A percentile compares a stretch with the other conserved stretches of the same genome.
phyloP scores from a whole-genome alignment of 2,329 filamentous ascomycete genomes.

The Fusarium zealandicum region DNA sequence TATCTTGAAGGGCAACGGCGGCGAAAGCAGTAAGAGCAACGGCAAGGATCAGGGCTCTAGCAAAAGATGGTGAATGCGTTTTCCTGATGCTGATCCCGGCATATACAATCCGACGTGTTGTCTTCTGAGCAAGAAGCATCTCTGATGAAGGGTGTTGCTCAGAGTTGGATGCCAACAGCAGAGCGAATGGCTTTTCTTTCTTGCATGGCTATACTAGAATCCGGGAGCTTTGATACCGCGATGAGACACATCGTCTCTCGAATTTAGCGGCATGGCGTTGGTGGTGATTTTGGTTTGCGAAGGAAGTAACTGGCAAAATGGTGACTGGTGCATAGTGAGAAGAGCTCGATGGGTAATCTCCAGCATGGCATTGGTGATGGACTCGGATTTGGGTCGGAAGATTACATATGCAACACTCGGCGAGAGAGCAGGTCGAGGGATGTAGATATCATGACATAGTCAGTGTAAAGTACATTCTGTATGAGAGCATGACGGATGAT shows the following conservation, averaged over 20 bases:
- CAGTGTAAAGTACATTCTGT: constrained; percentile 16
- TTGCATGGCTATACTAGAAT: constrained; percentile 20
- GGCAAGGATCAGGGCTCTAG: not conserved
- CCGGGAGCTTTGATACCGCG: constrained; percentile 37
- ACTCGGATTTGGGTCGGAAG: not conserved
- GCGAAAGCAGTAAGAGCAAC: not conserved
- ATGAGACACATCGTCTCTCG: constrained; percentile 36
- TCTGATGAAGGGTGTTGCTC: not conserved
- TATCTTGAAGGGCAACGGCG: constrained; percentile 3
- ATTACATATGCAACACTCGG: not conserved
- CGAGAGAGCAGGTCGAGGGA: not conserved
- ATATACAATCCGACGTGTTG: not conserved
- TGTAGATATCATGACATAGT: constrained; percentile 21
- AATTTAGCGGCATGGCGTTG: constrained; percentile 41
- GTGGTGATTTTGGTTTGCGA: constrained; percentile 36
- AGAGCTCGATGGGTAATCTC: not conserved
- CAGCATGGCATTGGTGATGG: not conserved
- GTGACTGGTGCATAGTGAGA: not conserved
- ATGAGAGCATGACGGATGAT: not conserved
- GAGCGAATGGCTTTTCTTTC: constrained; percentile 20
- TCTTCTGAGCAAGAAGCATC: not conserved
- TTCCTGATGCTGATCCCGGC: not conserved
- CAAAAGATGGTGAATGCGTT: not conserved
- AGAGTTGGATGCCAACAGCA: constrained; percentile 4
- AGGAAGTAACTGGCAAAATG: constrained; percentile 11